These are phyloP conservation scores for Terana coerulea DNA, from an alignment of 768 basidiomycete genomes.

Conservation along the genomic window DNA sequence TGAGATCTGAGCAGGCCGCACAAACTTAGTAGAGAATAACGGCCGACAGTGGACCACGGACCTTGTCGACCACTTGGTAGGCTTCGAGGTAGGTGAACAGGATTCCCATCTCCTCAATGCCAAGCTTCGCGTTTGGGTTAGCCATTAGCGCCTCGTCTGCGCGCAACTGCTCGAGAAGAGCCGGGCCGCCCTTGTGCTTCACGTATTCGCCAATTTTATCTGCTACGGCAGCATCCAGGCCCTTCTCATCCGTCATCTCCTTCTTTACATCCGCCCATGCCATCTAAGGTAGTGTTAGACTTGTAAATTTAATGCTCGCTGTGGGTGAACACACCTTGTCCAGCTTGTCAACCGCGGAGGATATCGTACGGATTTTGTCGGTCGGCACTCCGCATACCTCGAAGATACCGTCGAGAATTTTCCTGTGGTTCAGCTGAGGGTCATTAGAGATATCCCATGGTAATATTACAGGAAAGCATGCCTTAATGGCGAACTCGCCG, in stretches of 20 bases:
- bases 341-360: slow-evolving; percentile 96
- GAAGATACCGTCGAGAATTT: slow-evolving; percentile 96
- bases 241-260: slow-evolving; percentile 97
- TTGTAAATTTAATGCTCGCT: not conserved
- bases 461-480: slow-evolving; percentile 22
- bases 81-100: slow-evolving; percentile 81
- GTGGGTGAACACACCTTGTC: slow-evolving; percentile 69
- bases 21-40: not conserved
- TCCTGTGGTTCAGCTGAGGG: slow-evolving; percentile 85
- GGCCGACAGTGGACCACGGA: slow-evolving; percentile 25
- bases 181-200: slow-evolving; percentile 84
- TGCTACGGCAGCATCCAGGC: slow-evolving; percentile 72
- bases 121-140: slow-evolving; percentile 74
- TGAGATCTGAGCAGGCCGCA: slow-evolving; percentile 85
- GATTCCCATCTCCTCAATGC: slow-evolving; percentile 81
- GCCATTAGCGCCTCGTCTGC: slow-evolving; percentile 60
- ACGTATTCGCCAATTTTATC: slow-evolving; percentile 98
- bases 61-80: slow-evolving; percentile 77
- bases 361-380: slow-evolving; percentile 89
- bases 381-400: slow-evolving; percentile 91
- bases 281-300: slow-evolving; percentile 38
- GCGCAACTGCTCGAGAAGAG: slow-evolving; percentile 68
- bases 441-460: not conserved
- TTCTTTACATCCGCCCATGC: slow-evolving; percentile 91
- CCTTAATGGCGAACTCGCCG: slow-evolving; percentile 94